Percentiles rank a stretch among this genome's conserved stretches.
Evolutionary conservation across 768 basidiomycete genomes (phyloP).

Genomic region (Lentinula guzmanii): DNA sequence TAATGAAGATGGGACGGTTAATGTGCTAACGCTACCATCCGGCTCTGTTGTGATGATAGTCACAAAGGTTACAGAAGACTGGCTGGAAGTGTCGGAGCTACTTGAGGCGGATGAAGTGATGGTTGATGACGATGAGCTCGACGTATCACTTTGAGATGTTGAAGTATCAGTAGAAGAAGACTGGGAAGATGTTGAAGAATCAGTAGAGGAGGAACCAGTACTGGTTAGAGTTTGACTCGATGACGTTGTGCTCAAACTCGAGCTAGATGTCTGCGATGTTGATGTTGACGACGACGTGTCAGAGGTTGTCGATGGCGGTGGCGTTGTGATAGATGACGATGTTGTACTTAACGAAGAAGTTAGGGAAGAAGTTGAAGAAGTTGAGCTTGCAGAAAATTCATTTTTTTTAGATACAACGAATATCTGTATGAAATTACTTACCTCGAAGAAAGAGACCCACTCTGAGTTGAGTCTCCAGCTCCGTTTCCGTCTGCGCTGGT

Average conservation of each 20-base stretch:
- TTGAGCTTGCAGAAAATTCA: not conserved
- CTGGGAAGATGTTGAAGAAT: not conserved
- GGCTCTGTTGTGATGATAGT: not conserved
- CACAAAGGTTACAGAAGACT: not conserved
- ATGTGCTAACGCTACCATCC: not conserved
- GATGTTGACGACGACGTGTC: conserved; percentile 7
- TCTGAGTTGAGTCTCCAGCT: not conserved
- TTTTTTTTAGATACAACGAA: not conserved
- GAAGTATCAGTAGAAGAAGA: not conserved
- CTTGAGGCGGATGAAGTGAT: not conserved
- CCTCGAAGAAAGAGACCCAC: not conserved
- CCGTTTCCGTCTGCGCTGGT: not conserved
- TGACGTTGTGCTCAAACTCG: not conserved
- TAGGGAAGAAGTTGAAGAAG: conserved; percentile 14
- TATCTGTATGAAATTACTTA: not conserved
- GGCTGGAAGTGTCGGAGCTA: not conserved
- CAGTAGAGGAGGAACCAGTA: not conserved
- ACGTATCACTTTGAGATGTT: not conserved
- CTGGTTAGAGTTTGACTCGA: not conserved
- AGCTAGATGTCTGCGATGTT: conserved; percentile 12
- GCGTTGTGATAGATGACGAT: conserved; percentile 12
- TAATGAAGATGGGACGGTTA: conserved; percentile 4
- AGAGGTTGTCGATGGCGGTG: not conserved
- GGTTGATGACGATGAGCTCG: not conserved
- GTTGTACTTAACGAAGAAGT: conserved; percentile 8